Percentiles rank a stretch among this genome's conserved stretches.
phyloP scores from a whole-genome alignment of 306 rosid genomes.

The Begonia loranthoides region DNA sequence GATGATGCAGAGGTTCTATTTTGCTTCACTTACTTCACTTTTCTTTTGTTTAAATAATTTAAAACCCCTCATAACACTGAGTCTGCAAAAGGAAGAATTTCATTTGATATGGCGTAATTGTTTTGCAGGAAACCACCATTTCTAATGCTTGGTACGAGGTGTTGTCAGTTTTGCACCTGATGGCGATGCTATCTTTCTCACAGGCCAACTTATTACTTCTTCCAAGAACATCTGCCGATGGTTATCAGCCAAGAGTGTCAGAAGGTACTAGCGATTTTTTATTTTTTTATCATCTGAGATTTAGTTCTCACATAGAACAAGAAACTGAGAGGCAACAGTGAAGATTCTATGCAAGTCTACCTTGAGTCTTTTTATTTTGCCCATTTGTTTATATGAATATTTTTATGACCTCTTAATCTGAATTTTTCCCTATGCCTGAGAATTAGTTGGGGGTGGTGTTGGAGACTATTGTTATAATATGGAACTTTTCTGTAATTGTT shows the following conservation, averaged over 20 bases:
- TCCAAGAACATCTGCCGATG: conserved; percentile 81
- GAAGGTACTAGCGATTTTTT: conserved; percentile 41
- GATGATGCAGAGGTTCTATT: conserved; percentile 73
- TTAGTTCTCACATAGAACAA: too few relatives aligned
- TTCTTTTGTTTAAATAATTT: conserved; percentile 4
- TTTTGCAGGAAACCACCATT: conserved; percentile 80
- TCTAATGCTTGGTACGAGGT: conserved; percentile 91
- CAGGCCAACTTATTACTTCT: conserved; percentile 91
- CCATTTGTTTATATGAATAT: too few relatives aligned
- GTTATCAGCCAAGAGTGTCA: conserved; percentile 73
- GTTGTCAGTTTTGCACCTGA: conserved; percentile 86
- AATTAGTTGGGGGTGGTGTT: too few relatives aligned
- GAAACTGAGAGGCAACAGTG: too few relatives aligned
- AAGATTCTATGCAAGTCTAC: too few relatives aligned
- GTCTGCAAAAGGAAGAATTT: conserved; percentile 8
- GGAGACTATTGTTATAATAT: too few relatives aligned
- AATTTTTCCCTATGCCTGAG: too few relatives aligned
- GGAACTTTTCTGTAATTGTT: too few relatives aligned
- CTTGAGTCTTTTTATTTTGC: too few relatives aligned
- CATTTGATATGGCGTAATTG: conserved; percentile 10
- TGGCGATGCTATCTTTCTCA: conserved; percentile 77
- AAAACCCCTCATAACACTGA: conserved; percentile 8
- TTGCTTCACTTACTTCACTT: neutral
- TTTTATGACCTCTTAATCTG: too few relatives aligned
- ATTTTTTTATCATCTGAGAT: conserved; percentile 12